These are phyloP conservation scores for Rhizophagus sp. DNA, from an alignment of 192 early-diverging fungal species.

Conservation along the genomic window DNA sequence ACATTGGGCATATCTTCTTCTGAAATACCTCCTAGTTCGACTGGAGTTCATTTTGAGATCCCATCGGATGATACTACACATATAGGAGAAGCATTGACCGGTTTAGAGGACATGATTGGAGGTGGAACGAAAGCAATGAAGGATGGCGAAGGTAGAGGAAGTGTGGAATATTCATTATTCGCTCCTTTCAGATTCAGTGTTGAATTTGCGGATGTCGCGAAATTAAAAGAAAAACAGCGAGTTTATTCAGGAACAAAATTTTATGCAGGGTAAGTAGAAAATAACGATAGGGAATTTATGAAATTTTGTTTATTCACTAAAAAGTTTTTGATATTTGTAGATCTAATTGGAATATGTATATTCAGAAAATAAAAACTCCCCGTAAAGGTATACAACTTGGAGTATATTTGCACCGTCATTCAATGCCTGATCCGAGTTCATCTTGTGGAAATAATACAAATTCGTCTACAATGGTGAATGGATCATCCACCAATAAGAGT, in stretches of 20 bases:
- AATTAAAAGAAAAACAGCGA: conserved; percentile 41
- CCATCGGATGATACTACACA: conserved; percentile 29
- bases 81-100: conserved; percentile 27
- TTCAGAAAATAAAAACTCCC: conserved; percentile 50
- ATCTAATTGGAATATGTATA: conserved; percentile 60
- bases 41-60: conserved; percentile 28
- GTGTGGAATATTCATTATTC: conserved; percentile 40
- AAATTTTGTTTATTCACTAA: not conserved
- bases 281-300: not conserved
- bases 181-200: conserved; percentile 58
- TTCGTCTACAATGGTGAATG: conserved; percentile 6
- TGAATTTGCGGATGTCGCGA: conserved; percentile 43
- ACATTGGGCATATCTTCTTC: conserved; percentile 33
- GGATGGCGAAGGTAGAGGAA: conserved; percentile 32
- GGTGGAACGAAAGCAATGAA: conserved; percentile 32
- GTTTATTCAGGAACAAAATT: conserved; percentile 49
- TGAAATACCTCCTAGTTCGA: conserved; percentile 15
- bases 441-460: not conserved
- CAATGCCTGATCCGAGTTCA: conserved; percentile 29
- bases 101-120: conserved; percentile 30
- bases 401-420: conserved; percentile 54
- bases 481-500: conserved; percentile 22
- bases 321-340: conserved; percentile 31
- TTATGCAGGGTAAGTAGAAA: conserved; percentile 51
- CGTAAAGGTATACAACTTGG: conserved; percentile 48